Base-by-base conservation (phyloP, 2,329 filamentous ascomycete species). In the Colletotrichum somersetense region DNA sequence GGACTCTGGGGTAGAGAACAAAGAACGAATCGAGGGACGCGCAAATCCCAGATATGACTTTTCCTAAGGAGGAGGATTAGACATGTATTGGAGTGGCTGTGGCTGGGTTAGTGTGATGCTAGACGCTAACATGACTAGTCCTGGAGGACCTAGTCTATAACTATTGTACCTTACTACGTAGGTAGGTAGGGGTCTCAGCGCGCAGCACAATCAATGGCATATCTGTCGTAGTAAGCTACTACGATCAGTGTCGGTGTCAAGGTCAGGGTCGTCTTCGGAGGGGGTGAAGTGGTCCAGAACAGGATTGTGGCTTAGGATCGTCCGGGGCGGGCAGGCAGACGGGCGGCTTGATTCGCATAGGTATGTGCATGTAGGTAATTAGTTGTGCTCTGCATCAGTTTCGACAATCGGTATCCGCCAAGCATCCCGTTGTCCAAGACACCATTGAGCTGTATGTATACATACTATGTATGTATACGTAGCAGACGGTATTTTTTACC, bases 1-100 rank as follows among this genome's bases (percentile, higher is more conserved):
- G 56, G 30, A 62, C 62, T 71, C 62, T 71, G 62, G 62, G 58
- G 69, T 59, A 61, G 20, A 61, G 69, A 64, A 72, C 69, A 72
- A 72, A 69, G 69, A 57, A 33, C 5, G 48, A 18, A 18, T 23
- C 44, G 18, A 44, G 61, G 46, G 11, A 57, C 38, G 40, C 46
- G 33, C 61, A 40, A 38, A 48, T 12, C 26, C 33, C 16, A 10
- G n/a, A 16, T 10, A 42, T 46, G 38, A 7, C 44, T 11, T 2
- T 18, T 33, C 46, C 23, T 14, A 40, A 53, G 33, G 44, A 44
- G 55, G 46, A 35, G 66, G 50, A 59, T 64, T 55, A 59, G 68
- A 52, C 26, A 58, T 30, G 2, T 30, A 53, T 35, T 55, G 46
- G 66, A 40, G 58, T 72, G 69, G 69, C 40, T 56, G 66, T 65